Evolutionary conservation across 225 moss, liverwort and hornwort genomes (phyloP), one percentile per base, ranked within the genome.

Genomic region (Pseudisothecium myosuroides): DNA sequence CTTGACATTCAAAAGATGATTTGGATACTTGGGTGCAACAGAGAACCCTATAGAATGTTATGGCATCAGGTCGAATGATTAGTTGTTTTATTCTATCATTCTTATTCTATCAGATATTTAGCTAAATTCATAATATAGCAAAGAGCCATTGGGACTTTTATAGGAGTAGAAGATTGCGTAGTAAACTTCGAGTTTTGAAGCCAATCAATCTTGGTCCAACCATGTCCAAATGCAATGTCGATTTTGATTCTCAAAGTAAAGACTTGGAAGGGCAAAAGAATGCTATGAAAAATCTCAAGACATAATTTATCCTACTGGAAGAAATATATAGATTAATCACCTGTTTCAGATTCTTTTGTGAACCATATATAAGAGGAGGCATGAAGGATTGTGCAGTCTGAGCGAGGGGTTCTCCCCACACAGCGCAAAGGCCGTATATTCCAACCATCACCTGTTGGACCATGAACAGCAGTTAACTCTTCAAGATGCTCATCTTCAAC

Each of bases 321-420:
- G 6, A 27, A 80, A 61, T n/a, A 39, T 63, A 13, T 52, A 43
- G 66, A 67, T 14, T 29, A 45, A 22, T 88, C 90, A 96, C 96
- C 94, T 98, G 95, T 76, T 95, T 95, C 88, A 98, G 90, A 91
- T 97, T 95, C 85, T 94, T 95, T 45, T 95, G 93, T 7, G 92
- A 74, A 82, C 97, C 98, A 69, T 95, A 93, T 11, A 98, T 92
- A 50, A 98, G 96, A 81, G 94, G 95, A 84, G 98, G 98, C 97
- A 98, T 98, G 73, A 98, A 96, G 45, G 97, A 98, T 86, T 98
- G 97, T 21, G 98, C 98, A 76, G 97, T 98, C 86, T 98, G 96
- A 90, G 95, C 94, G 47, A 97, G 91, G 41, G 96, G 97, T 81
- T 98, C 97, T 80, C 96, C 96, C 92, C 95, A 96, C 45, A 98